Conservation (phyloP, 139 green algal species). For the Limnomonas spitsbergensis region DNA sequence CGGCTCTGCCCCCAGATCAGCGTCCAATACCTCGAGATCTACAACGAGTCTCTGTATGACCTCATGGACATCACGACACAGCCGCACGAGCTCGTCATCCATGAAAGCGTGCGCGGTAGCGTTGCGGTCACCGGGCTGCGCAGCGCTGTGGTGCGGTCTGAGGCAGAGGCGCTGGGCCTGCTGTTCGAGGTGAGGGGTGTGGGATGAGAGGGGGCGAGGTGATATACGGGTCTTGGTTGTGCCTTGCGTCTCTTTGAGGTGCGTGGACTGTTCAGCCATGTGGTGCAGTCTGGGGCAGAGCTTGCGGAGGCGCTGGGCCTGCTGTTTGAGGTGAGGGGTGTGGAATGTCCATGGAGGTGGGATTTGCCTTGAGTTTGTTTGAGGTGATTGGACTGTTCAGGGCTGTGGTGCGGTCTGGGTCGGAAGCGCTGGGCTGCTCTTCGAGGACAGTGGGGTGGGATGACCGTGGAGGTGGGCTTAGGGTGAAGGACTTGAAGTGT, state of each 20-base stretch:
- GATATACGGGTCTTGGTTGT: no score
- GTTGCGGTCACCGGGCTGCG: conserved; percentile 47
- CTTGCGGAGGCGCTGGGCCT: conserved; percentile 64
- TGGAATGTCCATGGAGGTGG: no score
- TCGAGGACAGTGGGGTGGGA: no score
- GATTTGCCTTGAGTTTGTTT: no score
- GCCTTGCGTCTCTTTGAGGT: conserved; percentile 38
- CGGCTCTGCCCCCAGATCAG: conserved; percentile 22
- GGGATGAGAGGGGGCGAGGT: no score
- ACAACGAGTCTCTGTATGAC: conserved; percentile 71
- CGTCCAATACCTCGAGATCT: conserved; percentile 65
- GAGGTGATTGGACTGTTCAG: conserved; percentile 45
- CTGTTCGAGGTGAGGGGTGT: conserved; percentile 65
- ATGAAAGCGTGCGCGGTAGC: conserved; percentile 24
- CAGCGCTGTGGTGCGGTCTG: conserved; percentile 34
- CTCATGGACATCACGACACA: conserved; percentile 59
- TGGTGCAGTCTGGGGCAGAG: conserved; percentile 50
- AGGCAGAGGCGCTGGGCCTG: conserved; percentile 63
- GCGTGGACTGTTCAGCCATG: conserved; percentile 36
- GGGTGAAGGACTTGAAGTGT: no score
- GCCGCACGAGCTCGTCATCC: conserved; percentile 25
- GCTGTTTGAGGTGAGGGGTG: conserved; percentile 64
- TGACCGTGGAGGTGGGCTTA: no score
- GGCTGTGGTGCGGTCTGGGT: no score
- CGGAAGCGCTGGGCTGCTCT: no score